These are phyloP conservation scores for Aureobasidium vineae DNA, from an alignment of 2,329 filamentous ascomycete genomes.

Conservation along the genomic window DNA sequence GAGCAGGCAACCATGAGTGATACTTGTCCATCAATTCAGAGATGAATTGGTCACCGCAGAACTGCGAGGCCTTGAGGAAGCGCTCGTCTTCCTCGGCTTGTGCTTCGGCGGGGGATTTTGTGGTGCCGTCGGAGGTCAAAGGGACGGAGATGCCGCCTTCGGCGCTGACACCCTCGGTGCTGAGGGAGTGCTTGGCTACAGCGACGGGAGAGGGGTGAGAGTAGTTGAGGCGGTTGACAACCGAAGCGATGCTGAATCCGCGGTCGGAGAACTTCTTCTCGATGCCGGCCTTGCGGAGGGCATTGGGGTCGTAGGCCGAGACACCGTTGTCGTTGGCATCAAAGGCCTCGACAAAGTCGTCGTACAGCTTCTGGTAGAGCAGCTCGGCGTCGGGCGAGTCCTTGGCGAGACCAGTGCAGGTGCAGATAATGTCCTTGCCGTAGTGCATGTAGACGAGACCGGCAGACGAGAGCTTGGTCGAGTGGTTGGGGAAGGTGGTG, in stretches of 20 bases:
- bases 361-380: slow-evolving; percentile 86
- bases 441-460: slow-evolving; percentile 97
- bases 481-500: slow-evolving; percentile 77
- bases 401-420: slow-evolving; percentile 59
- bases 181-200: slow-evolving; percentile 27
- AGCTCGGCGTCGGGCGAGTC: slow-evolving; percentile 67
- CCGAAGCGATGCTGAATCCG: slow-evolving; percentile 77
- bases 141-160: slow-evolving; percentile 25
- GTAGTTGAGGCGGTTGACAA: slow-evolving; percentile 86
- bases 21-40: slow-evolving; percentile 74
- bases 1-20: slow-evolving; percentile 81
- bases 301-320: slow-evolving; percentile 71
- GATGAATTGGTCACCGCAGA: slow-evolving; percentile 88
- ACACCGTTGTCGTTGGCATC: slow-evolving; percentile 98
- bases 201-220: slow-evolving; percentile 42
- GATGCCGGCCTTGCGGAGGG: slow-evolving; percentile 66
- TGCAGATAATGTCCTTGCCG: slow-evolving; percentile 76
- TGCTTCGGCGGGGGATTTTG: slow-evolving; percentile 41
- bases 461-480: slow-evolving; percentile 88
- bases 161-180: slow-evolving; percentile 24
- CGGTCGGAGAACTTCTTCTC: slow-evolving; percentile 80
- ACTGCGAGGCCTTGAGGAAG: slow-evolving; percentile 72
- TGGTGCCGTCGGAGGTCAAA: slow-evolving; percentile 22
- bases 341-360: slow-evolving; percentile 89
- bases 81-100: slow-evolving; percentile 77